Evolutionary conservation across 495 filamentous ascomycete genomes (phyloP).

Genomic region (Trichoderma virens): DNA sequence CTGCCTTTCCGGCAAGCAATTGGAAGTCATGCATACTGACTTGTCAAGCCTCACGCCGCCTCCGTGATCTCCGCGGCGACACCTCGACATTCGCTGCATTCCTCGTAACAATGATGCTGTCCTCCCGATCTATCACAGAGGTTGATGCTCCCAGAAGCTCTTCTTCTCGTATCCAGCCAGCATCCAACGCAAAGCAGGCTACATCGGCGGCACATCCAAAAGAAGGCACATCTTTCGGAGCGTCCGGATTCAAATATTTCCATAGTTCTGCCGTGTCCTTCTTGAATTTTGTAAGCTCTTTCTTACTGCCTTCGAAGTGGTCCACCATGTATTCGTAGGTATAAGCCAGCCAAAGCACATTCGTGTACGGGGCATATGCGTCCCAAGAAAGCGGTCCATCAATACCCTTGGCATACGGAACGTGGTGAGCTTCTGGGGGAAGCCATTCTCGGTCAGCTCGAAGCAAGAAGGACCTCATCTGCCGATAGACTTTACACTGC

Average conservation of each 20-base stretch:
- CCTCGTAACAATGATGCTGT: slow-evolving; percentile 11
- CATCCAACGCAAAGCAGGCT: slow-evolving; percentile 34
- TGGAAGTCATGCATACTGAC: no score
- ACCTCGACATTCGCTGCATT: not conserved
- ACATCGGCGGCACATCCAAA: slow-evolving; percentile 37
- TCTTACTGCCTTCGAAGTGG: slow-evolving; percentile 27
- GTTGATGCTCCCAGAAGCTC: slow-evolving; percentile 31
- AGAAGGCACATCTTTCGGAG: slow-evolving; percentile 25
- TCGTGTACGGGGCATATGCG: slow-evolving; percentile 39
- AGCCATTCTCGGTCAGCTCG: slow-evolving; percentile 25
- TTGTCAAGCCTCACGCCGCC: not conserved
- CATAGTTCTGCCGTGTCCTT: slow-evolving; percentile 34
- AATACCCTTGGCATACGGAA: slow-evolving; percentile 25
- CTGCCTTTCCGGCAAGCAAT: not conserved
- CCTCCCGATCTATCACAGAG: slow-evolving; percentile 19
- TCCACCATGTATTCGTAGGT: slow-evolving; percentile 35
- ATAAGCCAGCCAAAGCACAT: slow-evolving; percentile 47
- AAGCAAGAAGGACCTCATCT: slow-evolving; percentile 44
- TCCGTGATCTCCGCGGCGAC: slow-evolving; percentile 1
- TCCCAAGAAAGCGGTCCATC: slow-evolving; percentile 33
- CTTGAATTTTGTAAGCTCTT: slow-evolving; percentile 28
- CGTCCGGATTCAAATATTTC: slow-evolving; percentile 33
- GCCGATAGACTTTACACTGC: slow-evolving; percentile 40
- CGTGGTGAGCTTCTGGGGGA: slow-evolving; percentile 26
- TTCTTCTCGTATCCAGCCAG: slow-evolving; percentile 37